Base-by-base conservation (phyloP, 768 basidiomycete genomes). In the Gymnopilus dilepis region DNA sequence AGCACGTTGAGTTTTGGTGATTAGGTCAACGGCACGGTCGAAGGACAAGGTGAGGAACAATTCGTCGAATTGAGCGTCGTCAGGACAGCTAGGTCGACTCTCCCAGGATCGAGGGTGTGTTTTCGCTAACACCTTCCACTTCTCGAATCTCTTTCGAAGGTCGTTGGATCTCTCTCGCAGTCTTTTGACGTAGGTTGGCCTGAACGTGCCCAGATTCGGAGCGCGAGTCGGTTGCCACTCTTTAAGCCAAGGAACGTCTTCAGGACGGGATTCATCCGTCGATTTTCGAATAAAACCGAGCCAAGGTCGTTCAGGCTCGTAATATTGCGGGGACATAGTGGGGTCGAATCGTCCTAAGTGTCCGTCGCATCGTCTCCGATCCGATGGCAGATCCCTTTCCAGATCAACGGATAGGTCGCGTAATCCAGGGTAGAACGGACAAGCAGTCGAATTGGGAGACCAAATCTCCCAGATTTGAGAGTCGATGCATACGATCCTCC, bases 341-440 rank as follows among this genome's bases (percentile, higher is more conserved):
- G 40, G 40, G 33, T 70, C 66, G 26, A 62, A 67, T 3, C 50
- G 54, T 17, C 66, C 66, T 0, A 58, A 26, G 28, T 63, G 66
- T 1, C 68, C 64, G n/a, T 67, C 64, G 53, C 50, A 62, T 2
- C 64, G 33, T 4, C 56, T 3, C 1, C 22, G 40, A 28, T 59
- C 47, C 15, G 13, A 2, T 1, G 42, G 47, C 2, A 50, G 26
- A 21, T 30, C 8, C 4, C 34, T 12, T 17, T 41, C 50, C 0
- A 41, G 2, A 2, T 15, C 12, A 4, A 22, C 17, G 4, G 31
- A 13, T 8, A 22, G 5, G 6, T 28, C 33, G 0, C 13, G 22
- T 0, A 58, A 2, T 4, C 66, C 62, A 0, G 67, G 64, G n/a
- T 64, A 67, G 34, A 55, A 68, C 0, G 62, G 54, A 1, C 42